Base-by-base conservation (phyloP, 768 basidiomycete genomes). In the Suillus fuscotomentosus region DNA sequence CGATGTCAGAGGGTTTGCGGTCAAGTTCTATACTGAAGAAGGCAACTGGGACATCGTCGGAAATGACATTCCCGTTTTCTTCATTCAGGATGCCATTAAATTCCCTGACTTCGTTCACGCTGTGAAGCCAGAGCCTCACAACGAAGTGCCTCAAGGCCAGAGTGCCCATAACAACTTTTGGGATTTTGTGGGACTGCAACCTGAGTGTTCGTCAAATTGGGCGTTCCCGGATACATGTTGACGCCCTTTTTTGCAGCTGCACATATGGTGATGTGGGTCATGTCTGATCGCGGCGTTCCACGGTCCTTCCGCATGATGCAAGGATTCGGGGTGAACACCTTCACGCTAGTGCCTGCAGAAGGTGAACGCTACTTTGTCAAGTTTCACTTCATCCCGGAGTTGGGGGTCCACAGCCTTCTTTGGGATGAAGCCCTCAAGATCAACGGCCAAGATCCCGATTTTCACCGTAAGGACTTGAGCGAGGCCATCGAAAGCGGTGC, bases 401-500 rank as follows among this genome's bases (percentile, higher is more conserved):
- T 95, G 17, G 94, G 94, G 24, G 90, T 91, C 2, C 91, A 95
- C 72, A 89, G 87, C 63, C 78, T 96, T 17, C 80, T 90, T 6
- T 97, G 95, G 94, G 94, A 97, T 66, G 95, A 97, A 69, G 91
- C 91, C 1, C 79, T 96, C 65, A 95, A 95, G 73, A 84, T 96
- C 47, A 66, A 68, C 17, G 91, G 92, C 0, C 92, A 94, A 73
- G 94, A 96, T 75, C 94, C 95, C 42, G 94, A 95, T 75, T 96
- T 92, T 77, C 94, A 95, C 67, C 86, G 93, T 39, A 90, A 94
- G 71, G 94, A 96, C 71, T 77, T 96, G 3, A 84, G 86, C 60
- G 94, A 95, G 69, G 94, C 94, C 7, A 95, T 97, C 66, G 79
- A 86, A 42, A 82, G 79, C 38, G 92, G 89, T 3, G 80, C 82